phyloP scores from a whole-genome alignment of 768 basidiomycete species.

The Serendipita indica region DNA sequence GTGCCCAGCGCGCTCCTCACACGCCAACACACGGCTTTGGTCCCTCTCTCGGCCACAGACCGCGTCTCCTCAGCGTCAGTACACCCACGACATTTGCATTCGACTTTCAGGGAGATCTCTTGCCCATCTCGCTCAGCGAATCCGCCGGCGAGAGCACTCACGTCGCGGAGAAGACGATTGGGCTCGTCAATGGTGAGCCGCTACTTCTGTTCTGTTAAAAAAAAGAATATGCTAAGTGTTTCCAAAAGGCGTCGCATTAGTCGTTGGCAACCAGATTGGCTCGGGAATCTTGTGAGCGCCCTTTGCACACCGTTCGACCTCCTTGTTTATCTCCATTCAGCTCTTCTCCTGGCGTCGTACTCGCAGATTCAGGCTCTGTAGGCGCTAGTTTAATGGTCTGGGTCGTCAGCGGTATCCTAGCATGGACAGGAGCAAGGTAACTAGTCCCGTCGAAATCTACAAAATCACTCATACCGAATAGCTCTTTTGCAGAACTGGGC shows the following conservation, averaged over 20 bases:
- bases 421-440: slow-evolving; percentile 74
- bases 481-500: slow-evolving; percentile 85
- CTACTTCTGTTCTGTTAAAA: background rate
- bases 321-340: slow-evolving; percentile 24
- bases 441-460: background rate
- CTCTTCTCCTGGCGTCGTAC: slow-evolving; percentile 84
- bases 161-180: slow-evolving; percentile 52
- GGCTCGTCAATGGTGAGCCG: slow-evolving; percentile 55
- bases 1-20: slow-evolving; percentile 27
- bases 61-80: slow-evolving; percentile 24
- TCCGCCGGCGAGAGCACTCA: slow-evolving; percentile 37
- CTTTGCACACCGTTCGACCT: background rate
- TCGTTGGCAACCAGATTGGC: slow-evolving; percentile 68
- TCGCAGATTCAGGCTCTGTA: slow-evolving; percentile 76
- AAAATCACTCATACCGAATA: slow-evolving; percentile 20
- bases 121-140: slow-evolving; percentile 70
- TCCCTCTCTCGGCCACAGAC: slow-evolving; percentile 24
- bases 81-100: slow-evolving; percentile 31
- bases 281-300: slow-evolving; percentile 81
- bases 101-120: slow-evolving; percentile 60
- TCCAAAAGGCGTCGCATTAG: slow-evolving; percentile 61
- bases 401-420: slow-evolving; percentile 67
- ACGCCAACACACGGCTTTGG: slow-evolving; percentile 34
- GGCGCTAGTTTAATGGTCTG: slow-evolving; percentile 82
- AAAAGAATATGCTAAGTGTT: slow-evolving; percentile 5